Evolutionary conservation across 1,139 yeast genomes (phyloP).

Genomic region (Geotrichum cucujoidarum): DNA sequence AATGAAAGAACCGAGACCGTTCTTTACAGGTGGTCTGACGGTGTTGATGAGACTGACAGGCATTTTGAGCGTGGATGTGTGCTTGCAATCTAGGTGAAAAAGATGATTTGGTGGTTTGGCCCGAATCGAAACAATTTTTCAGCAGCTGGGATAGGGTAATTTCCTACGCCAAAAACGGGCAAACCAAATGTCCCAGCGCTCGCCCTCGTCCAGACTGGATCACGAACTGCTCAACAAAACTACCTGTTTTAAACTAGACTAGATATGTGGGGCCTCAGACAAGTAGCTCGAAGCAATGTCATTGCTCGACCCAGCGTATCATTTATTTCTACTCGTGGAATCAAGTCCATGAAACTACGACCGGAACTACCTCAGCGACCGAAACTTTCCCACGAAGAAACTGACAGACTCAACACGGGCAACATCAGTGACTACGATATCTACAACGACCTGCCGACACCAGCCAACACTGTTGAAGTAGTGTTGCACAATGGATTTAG

Average conservation of each 20-base stretch:
- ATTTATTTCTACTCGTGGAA: constrained; percentile 5
- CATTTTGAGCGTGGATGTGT: constrained; percentile 20
- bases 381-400: constrained; percentile 25
- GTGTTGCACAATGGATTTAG: constrained; percentile 45
- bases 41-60: constrained; percentile 27
- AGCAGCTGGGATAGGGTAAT: constrained; percentile 8
- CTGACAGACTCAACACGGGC: constrained; percentile 26
- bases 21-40: constrained; percentile 44
- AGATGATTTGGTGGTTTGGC: constrained; percentile 10
- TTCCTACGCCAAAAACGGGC: too few species aligned
- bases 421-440: constrained; percentile 32
- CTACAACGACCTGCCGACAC: constrained; percentile 34
- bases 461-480: constrained; percentile 42
- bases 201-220: too few species aligned
- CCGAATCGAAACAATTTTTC: constrained; percentile 1
- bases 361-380: constrained; percentile 19
- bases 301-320: not conserved
- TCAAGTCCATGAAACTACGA: constrained; percentile 18
- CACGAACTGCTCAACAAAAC: too few species aligned
- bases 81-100: not conserved
- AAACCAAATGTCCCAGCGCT: too few species aligned
- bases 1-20: constrained; percentile 78
- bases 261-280: not conserved
- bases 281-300: not conserved
- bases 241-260: too few species aligned